Conservation (phyloP, 768 basidiomycete genomes). For the Podaxis sp. region DNA sequence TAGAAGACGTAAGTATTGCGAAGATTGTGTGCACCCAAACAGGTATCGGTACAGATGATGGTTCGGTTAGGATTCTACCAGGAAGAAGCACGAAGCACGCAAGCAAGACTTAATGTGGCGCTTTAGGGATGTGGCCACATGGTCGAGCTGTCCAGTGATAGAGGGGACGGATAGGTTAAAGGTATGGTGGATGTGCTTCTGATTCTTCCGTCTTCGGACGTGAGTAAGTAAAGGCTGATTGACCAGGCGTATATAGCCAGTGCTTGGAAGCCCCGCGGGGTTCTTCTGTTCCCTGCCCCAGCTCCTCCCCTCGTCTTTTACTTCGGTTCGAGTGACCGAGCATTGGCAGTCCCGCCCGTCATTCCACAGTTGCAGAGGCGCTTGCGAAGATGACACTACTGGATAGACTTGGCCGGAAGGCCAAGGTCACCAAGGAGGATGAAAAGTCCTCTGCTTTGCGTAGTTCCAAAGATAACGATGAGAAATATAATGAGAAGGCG, state of each 20-base stretch:
- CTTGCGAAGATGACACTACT: neutral
- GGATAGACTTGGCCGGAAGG: neutral
- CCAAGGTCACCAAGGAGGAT: neutral
- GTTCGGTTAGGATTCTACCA: neutral
- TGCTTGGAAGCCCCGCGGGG: neutral
- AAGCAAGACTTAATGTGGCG: neutral
- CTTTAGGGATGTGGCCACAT: neutral
- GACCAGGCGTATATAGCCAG: neutral
- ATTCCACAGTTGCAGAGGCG: neutral
- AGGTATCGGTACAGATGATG: too few relatives aligned
- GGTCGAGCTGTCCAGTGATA: neutral
- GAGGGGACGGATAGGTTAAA: neutral
- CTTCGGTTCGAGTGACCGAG: neutral
- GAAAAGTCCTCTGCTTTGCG: neutral
- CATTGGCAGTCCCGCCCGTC: neutral
- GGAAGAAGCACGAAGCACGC: neutral
- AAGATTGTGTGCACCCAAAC: neutral
- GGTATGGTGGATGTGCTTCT: neutral
- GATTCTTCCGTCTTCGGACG: neutral
- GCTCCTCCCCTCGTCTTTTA: neutral
- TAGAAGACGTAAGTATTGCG: constrained; percentile 1
- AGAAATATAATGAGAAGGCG: neutral
- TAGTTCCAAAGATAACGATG: neutral
- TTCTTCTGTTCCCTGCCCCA: neutral
- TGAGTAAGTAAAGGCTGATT: neutral